These are phyloP conservation scores for Alternaria metachromatica DNA, from an alignment of 2,329 filamentous ascomycete species.

Conservation along the genomic window DNA sequence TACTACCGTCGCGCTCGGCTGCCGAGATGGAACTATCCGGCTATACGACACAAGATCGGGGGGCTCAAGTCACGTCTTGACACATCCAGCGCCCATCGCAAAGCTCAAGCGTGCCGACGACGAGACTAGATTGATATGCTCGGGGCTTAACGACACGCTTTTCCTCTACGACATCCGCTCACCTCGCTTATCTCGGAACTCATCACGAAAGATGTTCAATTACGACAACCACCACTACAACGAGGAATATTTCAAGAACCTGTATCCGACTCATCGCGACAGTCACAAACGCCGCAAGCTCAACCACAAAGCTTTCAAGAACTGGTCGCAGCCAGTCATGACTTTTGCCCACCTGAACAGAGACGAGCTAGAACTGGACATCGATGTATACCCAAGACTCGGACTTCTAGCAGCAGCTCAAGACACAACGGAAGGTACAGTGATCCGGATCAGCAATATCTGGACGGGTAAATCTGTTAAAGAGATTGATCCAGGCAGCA, in stretches of 20 bases:
- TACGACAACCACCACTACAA: slow-evolving; percentile 22
- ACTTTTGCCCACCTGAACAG: slow-evolving; percentile 35
- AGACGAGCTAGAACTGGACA: slow-evolving; percentile 31
- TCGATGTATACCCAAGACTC: slow-evolving; percentile 38
- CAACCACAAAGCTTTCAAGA: slow-evolving; percentile 7
- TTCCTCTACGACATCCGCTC: slow-evolving; percentile 43
- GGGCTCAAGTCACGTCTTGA: slow-evolving; percentile 32
- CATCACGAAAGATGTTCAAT: neutral
- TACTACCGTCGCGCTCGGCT: slow-evolving; percentile 40
- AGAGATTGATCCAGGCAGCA: slow-evolving; percentile 19
- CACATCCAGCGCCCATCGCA: slow-evolving; percentile 32
- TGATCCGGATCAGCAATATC: slow-evolving; percentile 40
- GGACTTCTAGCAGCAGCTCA: slow-evolving; percentile 45
- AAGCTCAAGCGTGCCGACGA: slow-evolving; percentile 36
- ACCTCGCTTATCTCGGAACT: slow-evolving; percentile 7
- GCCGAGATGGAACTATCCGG: slow-evolving; percentile 41
- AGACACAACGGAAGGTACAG: slow-evolving; percentile 20
- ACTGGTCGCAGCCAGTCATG: slow-evolving; percentile 38
- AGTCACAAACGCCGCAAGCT: slow-evolving; percentile 22
- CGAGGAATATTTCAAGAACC: slow-evolving; percentile 16
- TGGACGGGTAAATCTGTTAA: slow-evolving; percentile 38
- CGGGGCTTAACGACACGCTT: slow-evolving; percentile 35
- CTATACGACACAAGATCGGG: slow-evolving; percentile 42
- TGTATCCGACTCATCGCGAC: slow-evolving; percentile 13
- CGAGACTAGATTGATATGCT: slow-evolving; percentile 33